Percentiles rank a stretch among this genome's conserved stretches.
Conservation (phyloP, 441 rosid genomes). For the Eutrema salsugineum region DNA sequence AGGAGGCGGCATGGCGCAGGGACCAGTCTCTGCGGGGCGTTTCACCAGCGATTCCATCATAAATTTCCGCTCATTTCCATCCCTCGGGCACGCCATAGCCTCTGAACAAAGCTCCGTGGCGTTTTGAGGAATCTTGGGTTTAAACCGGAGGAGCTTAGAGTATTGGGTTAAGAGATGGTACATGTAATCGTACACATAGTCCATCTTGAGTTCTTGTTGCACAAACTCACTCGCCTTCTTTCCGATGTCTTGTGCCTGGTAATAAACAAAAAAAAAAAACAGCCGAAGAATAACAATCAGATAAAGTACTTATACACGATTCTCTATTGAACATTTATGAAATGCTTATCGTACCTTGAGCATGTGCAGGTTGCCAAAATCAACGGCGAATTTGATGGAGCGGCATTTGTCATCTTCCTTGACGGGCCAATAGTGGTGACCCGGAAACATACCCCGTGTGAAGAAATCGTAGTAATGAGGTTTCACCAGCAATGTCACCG, state of each 20-base stretch:
- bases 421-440: slow-evolving; percentile 34
- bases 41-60: slow-evolving; percentile 76
- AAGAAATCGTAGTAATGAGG: slow-evolving; percentile 37
- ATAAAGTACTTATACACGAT: neutral
- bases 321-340: neutral
- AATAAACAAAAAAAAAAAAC: neutral
- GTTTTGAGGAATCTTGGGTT: slow-evolving; percentile 50
- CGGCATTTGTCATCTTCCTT: slow-evolving; percentile 33
- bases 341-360: slow-evolving; percentile 14
- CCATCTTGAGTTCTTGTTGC: slow-evolving; percentile 62
- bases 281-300: neutral
- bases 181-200: slow-evolving; percentile 83
- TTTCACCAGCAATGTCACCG: slow-evolving; percentile 38
- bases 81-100: slow-evolving; percentile 56
- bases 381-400: slow-evolving; percentile 34
- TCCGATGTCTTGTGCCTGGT: slow-evolving; percentile 71
- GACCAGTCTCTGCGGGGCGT: slow-evolving; percentile 42
- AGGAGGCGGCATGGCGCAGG: slow-evolving; percentile 72
- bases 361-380: slow-evolving; percentile 31
- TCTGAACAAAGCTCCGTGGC: slow-evolving; percentile 59
- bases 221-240: slow-evolving; percentile 66
- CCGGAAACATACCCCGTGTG: slow-evolving; percentile 33
- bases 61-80: slow-evolving; percentile 45
- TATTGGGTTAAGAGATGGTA: slow-evolving; percentile 70
- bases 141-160: slow-evolving; percentile 70